Conservation (phyloP, 1,284 basidiomycete genomes). For the Earliella scabrosa region DNA sequence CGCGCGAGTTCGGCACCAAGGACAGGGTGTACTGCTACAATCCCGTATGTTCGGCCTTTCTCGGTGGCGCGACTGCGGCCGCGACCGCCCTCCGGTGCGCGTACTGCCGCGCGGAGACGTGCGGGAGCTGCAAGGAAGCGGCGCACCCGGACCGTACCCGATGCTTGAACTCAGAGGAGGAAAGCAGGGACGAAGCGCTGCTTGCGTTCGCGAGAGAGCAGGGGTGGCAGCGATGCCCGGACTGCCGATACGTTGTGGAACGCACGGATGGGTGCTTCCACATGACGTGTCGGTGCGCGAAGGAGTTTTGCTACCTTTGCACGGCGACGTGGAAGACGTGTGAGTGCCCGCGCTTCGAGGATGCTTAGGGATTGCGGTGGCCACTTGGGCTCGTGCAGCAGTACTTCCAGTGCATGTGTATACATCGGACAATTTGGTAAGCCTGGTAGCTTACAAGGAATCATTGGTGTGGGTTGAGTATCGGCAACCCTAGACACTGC, state of each 20-base stretch:
- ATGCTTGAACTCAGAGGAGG: no score
- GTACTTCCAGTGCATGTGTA: no score
- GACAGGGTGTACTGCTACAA: constrained; percentile 26
- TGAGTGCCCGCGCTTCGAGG: constrained; percentile 29
- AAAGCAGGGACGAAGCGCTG: constrained; percentile 30
- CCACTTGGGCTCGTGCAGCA: no score
- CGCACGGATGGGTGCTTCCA: constrained; percentile 44
- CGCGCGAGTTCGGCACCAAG: constrained; percentile 13
- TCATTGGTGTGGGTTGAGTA: no score
- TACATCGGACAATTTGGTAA: no score
- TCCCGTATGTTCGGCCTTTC: constrained; percentile 18
- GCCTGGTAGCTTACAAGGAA: no score
- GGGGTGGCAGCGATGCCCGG: constrained; percentile 47
- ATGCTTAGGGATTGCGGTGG: no score
- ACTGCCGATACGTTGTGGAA: constrained; percentile 44
- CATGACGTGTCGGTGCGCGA: constrained; percentile 47
- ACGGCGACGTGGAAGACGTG: constrained; percentile 43
- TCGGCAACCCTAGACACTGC: no score
- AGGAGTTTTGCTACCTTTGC: constrained; percentile 49
- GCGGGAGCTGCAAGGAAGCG: constrained; percentile 12
- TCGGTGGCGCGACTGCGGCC: constrained; percentile 14
- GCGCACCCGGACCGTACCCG: constrained; percentile 6
- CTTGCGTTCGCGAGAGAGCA: constrained; percentile 34
- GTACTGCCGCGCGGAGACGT: constrained; percentile 9
- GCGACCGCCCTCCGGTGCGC: neutral